Percentiles rank a stretch among this genome's conserved stretches.
Evolutionary conservation across 257 asterid species (phyloP).

Genomic region (Perilla frutescens): DNA sequence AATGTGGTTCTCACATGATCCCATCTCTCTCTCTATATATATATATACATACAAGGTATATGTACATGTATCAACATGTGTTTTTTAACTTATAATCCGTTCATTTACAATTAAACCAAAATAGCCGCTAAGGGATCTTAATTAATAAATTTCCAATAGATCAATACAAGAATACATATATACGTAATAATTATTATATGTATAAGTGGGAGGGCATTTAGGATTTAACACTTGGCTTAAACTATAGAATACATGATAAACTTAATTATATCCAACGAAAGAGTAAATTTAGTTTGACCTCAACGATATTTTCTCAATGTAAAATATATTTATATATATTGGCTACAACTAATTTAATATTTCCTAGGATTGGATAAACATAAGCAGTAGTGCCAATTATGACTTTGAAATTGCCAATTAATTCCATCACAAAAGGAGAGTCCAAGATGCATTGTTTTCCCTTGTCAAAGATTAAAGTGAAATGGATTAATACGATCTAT

Average conservation of each 20-base stretch:
- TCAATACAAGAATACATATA: not conserved
- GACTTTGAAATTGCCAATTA: constrained; percentile 37
- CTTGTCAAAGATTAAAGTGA: constrained; percentile 26
- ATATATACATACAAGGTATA: no score
- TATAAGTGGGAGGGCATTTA: not conserved
- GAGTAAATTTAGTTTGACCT: constrained; percentile 2
- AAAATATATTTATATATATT: not conserved
- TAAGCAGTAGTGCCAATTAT: constrained; percentile 32
- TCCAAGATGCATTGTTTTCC: constrained; percentile 29
- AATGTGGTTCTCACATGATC: no score
- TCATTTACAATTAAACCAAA: no score
- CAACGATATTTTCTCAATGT: not conserved
- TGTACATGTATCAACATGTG: no score
- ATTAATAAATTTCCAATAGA: no score
- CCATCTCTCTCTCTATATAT: no score
- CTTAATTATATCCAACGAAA: not conserved
- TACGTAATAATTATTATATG: not conserved
- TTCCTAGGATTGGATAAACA: constrained; percentile 34
- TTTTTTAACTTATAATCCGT: no score
- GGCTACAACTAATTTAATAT: not conserved
- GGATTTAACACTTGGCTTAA: not conserved
- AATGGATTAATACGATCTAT: constrained; percentile 19
- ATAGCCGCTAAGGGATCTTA: no score
- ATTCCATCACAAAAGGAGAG: constrained; percentile 30
- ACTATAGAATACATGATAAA: no score